Evolutionary conservation across 139 green algal genomes (phyloP).

Genomic region (Choricystis sp.): DNA sequence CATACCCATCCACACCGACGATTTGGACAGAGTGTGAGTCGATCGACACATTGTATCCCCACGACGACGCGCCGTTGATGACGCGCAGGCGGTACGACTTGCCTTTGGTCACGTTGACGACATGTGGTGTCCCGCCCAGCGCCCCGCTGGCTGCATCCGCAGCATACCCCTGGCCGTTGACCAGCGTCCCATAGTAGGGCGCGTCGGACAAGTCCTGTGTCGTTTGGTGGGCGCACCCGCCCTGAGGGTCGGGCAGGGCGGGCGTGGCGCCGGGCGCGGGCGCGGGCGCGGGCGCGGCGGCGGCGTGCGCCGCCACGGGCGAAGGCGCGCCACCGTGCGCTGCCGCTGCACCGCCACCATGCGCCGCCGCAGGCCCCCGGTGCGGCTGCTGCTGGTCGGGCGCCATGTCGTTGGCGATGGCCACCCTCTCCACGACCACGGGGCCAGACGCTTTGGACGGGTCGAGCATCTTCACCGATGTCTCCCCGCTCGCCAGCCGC

Average conservation of each 20-base stretch:
- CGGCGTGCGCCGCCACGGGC: no score
- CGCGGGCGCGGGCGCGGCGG: no score
- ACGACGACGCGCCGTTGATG: slow-evolving; percentile 3
- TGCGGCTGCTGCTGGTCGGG: no score
- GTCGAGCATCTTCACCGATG: no score
- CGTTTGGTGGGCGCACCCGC: no score
- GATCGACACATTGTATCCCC: not conserved
- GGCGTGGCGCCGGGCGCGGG: no score
- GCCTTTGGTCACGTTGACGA: not conserved
- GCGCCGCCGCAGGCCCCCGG: no score
- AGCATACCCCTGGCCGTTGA: slow-evolving; percentile 5
- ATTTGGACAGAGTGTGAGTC: not conserved
- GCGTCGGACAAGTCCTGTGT: slow-evolving; percentile 4
- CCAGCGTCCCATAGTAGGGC: not conserved
- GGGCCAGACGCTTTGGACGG: no score
- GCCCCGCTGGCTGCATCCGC: not conserved
- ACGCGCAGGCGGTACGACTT: slow-evolving; percentile 4
- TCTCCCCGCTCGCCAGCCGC: not conserved
- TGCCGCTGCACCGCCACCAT: no score
- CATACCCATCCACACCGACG: slow-evolving; percentile 5
- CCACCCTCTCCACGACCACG: no score
- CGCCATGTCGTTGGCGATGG: not conserved
- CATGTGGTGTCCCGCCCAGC: not conserved
- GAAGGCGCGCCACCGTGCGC: not conserved
- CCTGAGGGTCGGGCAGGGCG: no score